phyloP scores from a whole-genome alignment of 2,329 filamentous ascomycete species.

The Dothideomycetes sp. region DNA sequence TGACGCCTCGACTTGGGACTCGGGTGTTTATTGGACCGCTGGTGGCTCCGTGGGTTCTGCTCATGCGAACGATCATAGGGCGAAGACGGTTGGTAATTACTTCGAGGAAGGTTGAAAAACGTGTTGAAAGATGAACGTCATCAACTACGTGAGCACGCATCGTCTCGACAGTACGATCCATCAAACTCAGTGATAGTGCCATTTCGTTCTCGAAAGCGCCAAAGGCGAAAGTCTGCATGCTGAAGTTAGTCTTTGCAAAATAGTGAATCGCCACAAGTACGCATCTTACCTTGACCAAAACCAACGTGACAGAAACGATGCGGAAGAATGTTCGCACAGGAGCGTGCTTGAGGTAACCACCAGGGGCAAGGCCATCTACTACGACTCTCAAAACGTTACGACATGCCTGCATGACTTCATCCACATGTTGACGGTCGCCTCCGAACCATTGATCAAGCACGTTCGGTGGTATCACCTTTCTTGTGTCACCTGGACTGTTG shows the following conservation, averaged over 20 bases:
- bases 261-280: no score
- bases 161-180: slow-evolving; percentile 65
- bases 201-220: slow-evolving; percentile 72
- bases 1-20: slow-evolving; percentile 19
- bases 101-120: slow-evolving; percentile 75
- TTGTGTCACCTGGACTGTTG: slow-evolving; percentile 24
- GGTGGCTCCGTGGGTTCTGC: slow-evolving; percentile 37
- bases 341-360: slow-evolving; percentile 70
- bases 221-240: slow-evolving; percentile 60
- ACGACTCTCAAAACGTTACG: slow-evolving; percentile 69
- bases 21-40: slow-evolving; percentile 20
- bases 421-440: slow-evolving; percentile 53
- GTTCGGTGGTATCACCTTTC: slow-evolving; percentile 38
- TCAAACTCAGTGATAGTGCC: slow-evolving; percentile 62
- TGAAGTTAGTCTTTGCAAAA: no score
- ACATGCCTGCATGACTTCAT: slow-evolving; percentile 66
- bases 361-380: slow-evolving; percentile 64
- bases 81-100: slow-evolving; percentile 65
- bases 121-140: slow-evolving; percentile 75
- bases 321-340: slow-evolving; percentile 79
- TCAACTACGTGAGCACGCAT: slow-evolving; percentile 72
- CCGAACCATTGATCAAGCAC: slow-evolving; percentile 44
- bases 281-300: slow-evolving; percentile 58
- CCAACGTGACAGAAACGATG: slow-evolving; percentile 78
- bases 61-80: slow-evolving; percentile 57